Percentiles rank a stretch among this genome's conserved stretches.
phyloP scores from a whole-genome alignment of 495 filamentous ascomycete genomes.

The Paragyromitra xinjiangensis region DNA sequence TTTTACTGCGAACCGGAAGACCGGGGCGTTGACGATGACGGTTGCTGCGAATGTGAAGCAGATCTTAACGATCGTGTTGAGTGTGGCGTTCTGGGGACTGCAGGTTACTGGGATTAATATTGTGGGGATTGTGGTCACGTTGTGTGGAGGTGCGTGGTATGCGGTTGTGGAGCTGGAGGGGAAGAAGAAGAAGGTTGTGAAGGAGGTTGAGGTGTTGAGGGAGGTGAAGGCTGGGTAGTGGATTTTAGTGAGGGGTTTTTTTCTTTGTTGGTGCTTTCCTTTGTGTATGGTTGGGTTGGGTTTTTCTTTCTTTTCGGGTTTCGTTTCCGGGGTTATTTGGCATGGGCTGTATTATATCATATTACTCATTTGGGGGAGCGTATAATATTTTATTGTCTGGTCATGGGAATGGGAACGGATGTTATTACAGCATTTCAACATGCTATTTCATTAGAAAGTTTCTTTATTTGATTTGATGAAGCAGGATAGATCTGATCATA shows the following conservation, averaged over 20 bases:
- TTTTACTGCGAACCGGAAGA: conserved; percentile 67
- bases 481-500: not conserved
- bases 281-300: not conserved
- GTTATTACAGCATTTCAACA: not conserved
- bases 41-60: conserved; percentile 70
- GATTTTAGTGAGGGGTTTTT: not conserved
- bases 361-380: not conserved
- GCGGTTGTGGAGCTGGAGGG: conserved; percentile 54
- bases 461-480: not conserved
- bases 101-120: conserved; percentile 62
- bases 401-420: not conserved
- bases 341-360: conserved; percentile 18
- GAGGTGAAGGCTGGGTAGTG: conserved; percentile 50
- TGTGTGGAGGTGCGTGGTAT: conserved; percentile 64
- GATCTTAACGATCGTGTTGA: conserved; percentile 66
- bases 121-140: conserved; percentile 61
- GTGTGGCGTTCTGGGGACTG: conserved; percentile 65
- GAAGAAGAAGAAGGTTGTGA: conserved; percentile 39
- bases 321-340: not conserved
- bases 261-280: not conserved
- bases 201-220: conserved; percentile 37
- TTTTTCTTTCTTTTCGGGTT: not conserved
- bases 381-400: conserved; percentile 8
- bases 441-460: conserved; percentile 2
- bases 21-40: conserved; percentile 68